Base-by-base conservation (phyloP, 148 eudicot genomes). In the Chenopodium formosanum region DNA sequence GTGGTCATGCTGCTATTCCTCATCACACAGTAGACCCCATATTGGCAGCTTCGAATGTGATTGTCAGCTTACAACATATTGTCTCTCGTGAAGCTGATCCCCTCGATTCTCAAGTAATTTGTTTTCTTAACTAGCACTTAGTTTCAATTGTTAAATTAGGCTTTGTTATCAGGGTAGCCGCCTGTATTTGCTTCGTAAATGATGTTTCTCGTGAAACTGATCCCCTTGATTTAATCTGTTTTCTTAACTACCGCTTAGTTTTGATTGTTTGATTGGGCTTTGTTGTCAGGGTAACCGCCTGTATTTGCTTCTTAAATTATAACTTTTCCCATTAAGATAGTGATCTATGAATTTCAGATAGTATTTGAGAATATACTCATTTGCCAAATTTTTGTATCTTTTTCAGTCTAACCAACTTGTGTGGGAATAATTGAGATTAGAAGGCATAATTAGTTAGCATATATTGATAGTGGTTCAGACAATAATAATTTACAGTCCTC, bases 11-110 rank as follows among this genome's bases (percentile, higher is more conserved):
- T 14, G 98, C 97, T 44, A 84, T 91, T 83, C 97, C 98, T 25
- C 97, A 94, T 60, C 90, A 86, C 76, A 81, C 97, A 4, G 88
- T 90, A 3, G 98, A 94, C 81, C 98, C 97, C 7, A 90, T 94
- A 14, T 60, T 94, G 72, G 94, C 96, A n/a, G 94, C 93, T 67
- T 94, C 97, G 16, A 90, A 82, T 68, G 91, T 91, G 2, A 82
- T 94, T 56, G 75, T 92, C 75, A 92, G 90, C 87, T 86, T 94
- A 73, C 97, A 92, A 74, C 92, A 90, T 74, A 86, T 94, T 60
- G 91, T 94, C 79, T 94, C 98, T 9, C 92, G 98, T n/a, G 98
- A 94, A 90, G 88, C 97, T 11, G 97, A 94, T 86, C 98, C 98
- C 74, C 86, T 94, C 76, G 97, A 92, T 73, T 91, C 98, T 46